Evolutionary conservation across 192 early-diverging fungal genomes (phyloP), one percentile per base, ranked within the genome.

Genomic region (Linnemannia hyalina): DNA sequence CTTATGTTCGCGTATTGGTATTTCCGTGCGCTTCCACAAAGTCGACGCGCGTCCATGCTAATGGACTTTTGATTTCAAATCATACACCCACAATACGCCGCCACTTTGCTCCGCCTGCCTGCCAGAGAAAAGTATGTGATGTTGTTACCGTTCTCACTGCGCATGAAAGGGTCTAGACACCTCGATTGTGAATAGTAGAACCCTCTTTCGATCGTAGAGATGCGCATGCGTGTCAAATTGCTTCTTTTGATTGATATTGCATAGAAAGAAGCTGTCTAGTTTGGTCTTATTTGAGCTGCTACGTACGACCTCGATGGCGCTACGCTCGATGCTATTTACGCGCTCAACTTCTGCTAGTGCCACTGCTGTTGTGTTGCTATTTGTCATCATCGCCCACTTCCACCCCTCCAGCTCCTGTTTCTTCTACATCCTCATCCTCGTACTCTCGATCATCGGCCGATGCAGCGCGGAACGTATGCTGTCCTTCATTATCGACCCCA

Each of bases 341-440:
- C 8, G 57, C 4, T 60, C n/a, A n/a, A n/a, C n/a, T 29, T 23
- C 23, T 35, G 0, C 35, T 35, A 35, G 35, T 35, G 35, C 35
- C 1, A 35, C 35, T 29, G 4, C 15, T 29, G 60, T 65, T 32
- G 29, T 35, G 60, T 65, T 65, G 60, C 10, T 26, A 65, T 65
- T 89, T 71, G 75, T 95, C 68, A 88, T 94, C 71, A 88, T 90
- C 68, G 47, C 87, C 23, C 92, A 93, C 73, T 93, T 42, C 92
- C 42, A 70, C 20, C 6, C 60, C 60, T 94, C 68, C 91, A 93
- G 77, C 90, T 93, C 86, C 75, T 49, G 40, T 52, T 49, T 13
- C 26, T 80, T 42, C 71, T 90, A 29, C 92, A 92, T 83, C 92
- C 93, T 41, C 70, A 80, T 89, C 71, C 72, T 77, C 41, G 91